phyloP scores from a whole-genome alignment of 2,329 filamentous ascomycete species.

The Aureobasidium leucospermi region DNA sequence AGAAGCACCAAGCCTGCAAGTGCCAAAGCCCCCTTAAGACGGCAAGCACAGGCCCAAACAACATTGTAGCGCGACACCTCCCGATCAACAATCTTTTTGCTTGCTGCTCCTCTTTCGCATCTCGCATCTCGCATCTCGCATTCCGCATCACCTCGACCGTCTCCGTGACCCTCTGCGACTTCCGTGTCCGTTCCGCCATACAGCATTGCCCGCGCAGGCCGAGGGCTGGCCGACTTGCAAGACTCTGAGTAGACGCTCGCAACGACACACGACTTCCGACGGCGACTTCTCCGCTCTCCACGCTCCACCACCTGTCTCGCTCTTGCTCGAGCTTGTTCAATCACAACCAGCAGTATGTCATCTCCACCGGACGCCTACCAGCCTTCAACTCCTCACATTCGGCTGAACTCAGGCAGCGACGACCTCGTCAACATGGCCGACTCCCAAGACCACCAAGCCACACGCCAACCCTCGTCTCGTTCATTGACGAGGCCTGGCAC shows the following conservation, averaged over 20 bases:
- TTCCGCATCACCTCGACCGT: background rate
- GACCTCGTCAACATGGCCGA: constrained; percentile 39
- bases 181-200: background rate
- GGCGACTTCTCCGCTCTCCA: background rate
- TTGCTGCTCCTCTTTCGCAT: background rate
- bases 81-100: constrained; percentile 14
- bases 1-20: too few species aligned
- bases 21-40: constrained; percentile 5
- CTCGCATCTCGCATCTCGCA: background rate
- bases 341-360: constrained; percentile 12
- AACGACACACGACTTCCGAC: background rate
- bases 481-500: constrained; percentile 36
- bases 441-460: constrained; percentile 30
- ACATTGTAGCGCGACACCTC: constrained; percentile 11
- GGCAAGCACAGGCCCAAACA: background rate
- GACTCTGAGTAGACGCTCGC: background rate
- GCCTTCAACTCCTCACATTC: constrained; percentile 48
- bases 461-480: constrained; percentile 36
- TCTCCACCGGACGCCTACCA: constrained; percentile 9
- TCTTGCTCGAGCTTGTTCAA: background rate
- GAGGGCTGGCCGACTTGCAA: constrained; percentile 8
- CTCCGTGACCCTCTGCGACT: background rate
- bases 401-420: constrained; percentile 55
- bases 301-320: background rate
- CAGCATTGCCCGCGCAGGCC: constrained; percentile 6